Conservation (phyloP, 257 asterid species). For the Knoxia roxburghii region DNA sequence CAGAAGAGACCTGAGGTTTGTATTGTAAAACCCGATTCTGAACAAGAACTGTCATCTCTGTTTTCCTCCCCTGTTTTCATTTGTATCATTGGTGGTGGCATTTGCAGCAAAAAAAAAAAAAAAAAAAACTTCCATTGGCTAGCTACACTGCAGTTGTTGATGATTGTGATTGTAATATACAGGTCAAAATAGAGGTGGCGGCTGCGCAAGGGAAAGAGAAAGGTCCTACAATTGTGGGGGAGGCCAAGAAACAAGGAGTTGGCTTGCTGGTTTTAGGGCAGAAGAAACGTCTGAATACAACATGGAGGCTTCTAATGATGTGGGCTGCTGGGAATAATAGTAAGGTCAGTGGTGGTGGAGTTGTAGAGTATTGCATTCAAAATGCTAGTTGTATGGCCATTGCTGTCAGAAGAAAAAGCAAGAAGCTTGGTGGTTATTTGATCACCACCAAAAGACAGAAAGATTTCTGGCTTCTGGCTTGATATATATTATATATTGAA, state of each 20-base stretch:
- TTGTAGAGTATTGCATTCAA: conserved; percentile 79
- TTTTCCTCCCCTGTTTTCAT: too few relatives aligned
- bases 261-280: conserved; percentile 63
- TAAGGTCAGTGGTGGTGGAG: conserved; percentile 36
- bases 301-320: conserved; percentile 72
- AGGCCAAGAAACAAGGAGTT: conserved; percentile 43
- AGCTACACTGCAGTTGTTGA: too few relatives aligned
- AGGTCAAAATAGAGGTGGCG: conserved; percentile 51
- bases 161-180: too few relatives aligned
- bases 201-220: conserved; percentile 68
- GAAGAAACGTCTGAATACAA: conserved; percentile 48
- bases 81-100: too few relatives aligned
- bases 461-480: conserved; percentile 92
- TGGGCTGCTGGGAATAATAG: conserved; percentile 61
- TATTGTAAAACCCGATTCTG: neutral
- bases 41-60: too few relatives aligned
- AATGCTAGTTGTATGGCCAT: conserved; percentile 80
- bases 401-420: conserved; percentile 82
- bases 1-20: conserved; percentile 72
- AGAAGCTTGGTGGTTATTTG: conserved; percentile 76
- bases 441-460: conserved; percentile 74
- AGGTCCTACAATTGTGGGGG: conserved; percentile 60
- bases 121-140: too few relatives aligned
- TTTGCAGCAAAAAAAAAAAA: too few relatives aligned
- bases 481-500: conserved; percentile 5